Evolutionary conservation across 2,329 filamentous ascomycete genomes (phyloP).

Genomic region (Neonectria hederae): DNA sequence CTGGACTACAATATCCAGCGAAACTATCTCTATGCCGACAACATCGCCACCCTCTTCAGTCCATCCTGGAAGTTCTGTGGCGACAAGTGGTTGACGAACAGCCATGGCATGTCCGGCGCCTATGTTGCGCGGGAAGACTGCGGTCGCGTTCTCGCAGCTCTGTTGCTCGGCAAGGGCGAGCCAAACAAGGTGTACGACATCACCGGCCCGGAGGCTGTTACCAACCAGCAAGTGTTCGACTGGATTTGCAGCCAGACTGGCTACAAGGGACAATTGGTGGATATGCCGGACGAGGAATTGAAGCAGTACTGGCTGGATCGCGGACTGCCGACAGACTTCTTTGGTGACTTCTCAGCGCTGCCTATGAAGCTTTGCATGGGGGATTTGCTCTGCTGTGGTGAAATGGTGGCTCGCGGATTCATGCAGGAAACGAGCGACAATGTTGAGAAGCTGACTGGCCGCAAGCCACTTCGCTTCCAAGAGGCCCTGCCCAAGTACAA

Average conservation of each 20-base stretch:
- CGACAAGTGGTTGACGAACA: conserved; percentile 36
- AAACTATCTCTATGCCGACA: conserved; percentile 39
- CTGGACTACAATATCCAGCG: conserved; percentile 38
- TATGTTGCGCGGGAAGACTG: conserved; percentile 39
- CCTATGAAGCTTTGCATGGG: conserved; percentile 41
- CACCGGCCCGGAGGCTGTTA: conserved; percentile 33
- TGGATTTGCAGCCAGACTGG: conserved; percentile 37
- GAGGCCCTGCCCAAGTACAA: conserved; percentile 37
- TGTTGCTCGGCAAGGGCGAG: conserved; percentile 33
- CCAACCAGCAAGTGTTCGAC: conserved; percentile 34
- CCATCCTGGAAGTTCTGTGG: conserved; percentile 37
- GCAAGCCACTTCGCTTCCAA: conserved; percentile 31
- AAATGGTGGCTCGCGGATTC: conserved; percentile 34
- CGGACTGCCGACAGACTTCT: conserved; percentile 34
- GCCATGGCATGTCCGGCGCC: conserved; percentile 33
- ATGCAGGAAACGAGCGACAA: conserved; percentile 35
- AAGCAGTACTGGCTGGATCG: conserved; percentile 37
- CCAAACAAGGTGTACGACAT: conserved; percentile 37
- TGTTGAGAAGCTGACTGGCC: conserved; percentile 37
- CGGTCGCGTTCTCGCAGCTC: conserved; percentile 32
- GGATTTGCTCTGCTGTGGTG: conserved; percentile 36
- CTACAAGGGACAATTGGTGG: conserved; percentile 32
- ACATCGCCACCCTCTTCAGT: conserved; percentile 36
- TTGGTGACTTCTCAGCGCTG: conserved; percentile 37
- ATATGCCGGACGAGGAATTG: conserved; percentile 36